Evolutionary conservation across 805 yeast species (phyloP).

Genomic region (Myxozyma nipponensis): DNA sequence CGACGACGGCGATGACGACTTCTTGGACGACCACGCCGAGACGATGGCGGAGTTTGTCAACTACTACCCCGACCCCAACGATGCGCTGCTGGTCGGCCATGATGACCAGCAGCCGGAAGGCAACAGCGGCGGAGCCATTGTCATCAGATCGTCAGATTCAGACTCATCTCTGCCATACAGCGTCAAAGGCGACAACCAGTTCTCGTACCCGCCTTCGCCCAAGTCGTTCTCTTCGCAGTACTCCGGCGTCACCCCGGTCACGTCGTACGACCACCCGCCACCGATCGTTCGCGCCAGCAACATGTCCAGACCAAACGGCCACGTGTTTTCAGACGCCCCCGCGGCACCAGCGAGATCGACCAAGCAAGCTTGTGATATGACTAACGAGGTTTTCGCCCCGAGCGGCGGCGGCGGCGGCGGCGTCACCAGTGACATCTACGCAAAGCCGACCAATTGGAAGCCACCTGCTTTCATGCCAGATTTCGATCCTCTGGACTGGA

Average conservation of each 20-base stretch:
- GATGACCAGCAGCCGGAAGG: not conserved
- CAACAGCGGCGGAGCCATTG: not conserved
- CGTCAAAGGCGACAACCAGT: constrained; percentile 11
- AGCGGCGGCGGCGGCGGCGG: constrained; percentile 2
- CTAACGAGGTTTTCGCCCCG: not conserved
- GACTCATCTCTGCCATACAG: constrained; percentile 18
- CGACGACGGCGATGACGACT: constrained; percentile 20
- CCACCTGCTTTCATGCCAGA: constrained; percentile 25
- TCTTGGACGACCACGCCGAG: constrained; percentile 14
- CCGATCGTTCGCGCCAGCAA: not conserved
- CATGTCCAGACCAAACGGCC: not conserved
- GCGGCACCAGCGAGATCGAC: not conserved
- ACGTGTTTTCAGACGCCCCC: not conserved
- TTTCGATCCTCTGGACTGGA: constrained; percentile 31
- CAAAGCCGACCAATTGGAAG: constrained; percentile 20
- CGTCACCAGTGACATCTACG: constrained; percentile 5
- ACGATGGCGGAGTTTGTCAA: constrained; percentile 23
- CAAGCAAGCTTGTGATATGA: too few species aligned
- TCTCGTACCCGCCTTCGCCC: constrained; percentile 21
- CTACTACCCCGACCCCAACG: too few species aligned
- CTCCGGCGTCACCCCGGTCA: constrained; percentile 1
- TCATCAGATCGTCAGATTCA: constrained; percentile 17
- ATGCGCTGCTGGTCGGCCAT: constrained; percentile 16
- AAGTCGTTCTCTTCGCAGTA: constrained; percentile 22
- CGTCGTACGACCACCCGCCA: not conserved